Evolutionary conservation across 2,329 filamentous ascomycete genomes (phyloP).

Genomic region (Ophiostoma perfectum): DNA sequence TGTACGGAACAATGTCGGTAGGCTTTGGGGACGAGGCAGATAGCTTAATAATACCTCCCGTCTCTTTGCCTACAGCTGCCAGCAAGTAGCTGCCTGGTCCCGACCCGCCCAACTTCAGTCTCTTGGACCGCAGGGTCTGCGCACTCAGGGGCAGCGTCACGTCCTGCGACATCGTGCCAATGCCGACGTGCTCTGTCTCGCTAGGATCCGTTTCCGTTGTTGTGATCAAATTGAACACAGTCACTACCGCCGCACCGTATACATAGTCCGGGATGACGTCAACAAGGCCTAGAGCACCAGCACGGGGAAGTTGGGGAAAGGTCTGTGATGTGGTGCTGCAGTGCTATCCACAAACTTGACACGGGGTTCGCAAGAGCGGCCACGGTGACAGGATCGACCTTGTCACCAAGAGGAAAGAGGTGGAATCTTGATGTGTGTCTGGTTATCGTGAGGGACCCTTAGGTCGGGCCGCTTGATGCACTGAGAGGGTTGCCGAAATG

Average conservation of each 20-base stretch:
- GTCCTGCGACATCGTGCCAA: slow-evolving; percentile 42
- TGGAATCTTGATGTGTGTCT: slow-evolving; percentile 46
- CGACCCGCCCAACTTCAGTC: slow-evolving; percentile 44
- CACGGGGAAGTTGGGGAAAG: slow-evolving; percentile 43
- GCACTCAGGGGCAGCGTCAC: slow-evolving; percentile 39
- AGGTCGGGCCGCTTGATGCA: slow-evolving; percentile 23
- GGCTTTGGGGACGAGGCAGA: slow-evolving; percentile 18
- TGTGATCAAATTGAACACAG: slow-evolving; percentile 46
- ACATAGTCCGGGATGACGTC: slow-evolving; percentile 56
- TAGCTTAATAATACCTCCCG: slow-evolving; percentile 25
- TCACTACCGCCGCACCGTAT: slow-evolving; percentile 43
- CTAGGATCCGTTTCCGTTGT: slow-evolving; percentile 19
- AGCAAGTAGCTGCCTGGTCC: slow-evolving; percentile 42
- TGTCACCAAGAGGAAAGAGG: slow-evolving; percentile 40
- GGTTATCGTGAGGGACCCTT: slow-evolving; percentile 18
- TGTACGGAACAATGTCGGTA: slow-evolving; percentile 20
- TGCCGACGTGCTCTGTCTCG: slow-evolving; percentile 48
- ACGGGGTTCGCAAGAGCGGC: slow-evolving; percentile 52
- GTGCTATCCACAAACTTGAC: slow-evolving; percentile 54
- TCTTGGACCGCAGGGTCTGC: slow-evolving; percentile 42
- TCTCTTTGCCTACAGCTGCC: slow-evolving; percentile 31
- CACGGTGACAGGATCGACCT: slow-evolving; percentile 44
- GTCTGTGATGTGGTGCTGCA: slow-evolving; percentile 40
- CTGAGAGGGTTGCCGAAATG: slow-evolving; percentile 22
- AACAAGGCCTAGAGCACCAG: slow-evolving; percentile 56